These are phyloP conservation scores for Iris pallida DNA, from an alignment of 116 monocot genomes.

Conservation along the genomic window DNA sequence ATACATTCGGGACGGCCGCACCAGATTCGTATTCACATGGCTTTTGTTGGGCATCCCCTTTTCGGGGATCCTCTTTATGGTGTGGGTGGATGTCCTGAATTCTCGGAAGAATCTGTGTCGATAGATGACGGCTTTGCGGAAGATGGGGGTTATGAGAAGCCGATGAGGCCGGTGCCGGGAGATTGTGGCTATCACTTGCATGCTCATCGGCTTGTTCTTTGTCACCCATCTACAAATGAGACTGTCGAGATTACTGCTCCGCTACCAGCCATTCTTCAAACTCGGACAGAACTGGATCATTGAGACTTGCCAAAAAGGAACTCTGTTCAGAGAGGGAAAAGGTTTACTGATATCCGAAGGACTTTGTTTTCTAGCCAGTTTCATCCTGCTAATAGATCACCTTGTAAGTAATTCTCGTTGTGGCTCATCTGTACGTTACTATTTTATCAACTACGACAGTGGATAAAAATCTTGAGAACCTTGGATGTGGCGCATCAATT, in stretches of 20 bases:
- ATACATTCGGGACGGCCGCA: conserved; percentile 92
- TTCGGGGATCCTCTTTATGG: conserved; percentile 38
- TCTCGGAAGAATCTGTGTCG: conserved; percentile 11
- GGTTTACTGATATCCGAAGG: no score
- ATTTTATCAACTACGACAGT: no score
- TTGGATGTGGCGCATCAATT: no score
- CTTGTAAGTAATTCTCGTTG: no score
- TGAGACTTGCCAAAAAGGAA: not conserved
- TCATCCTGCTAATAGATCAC: no score
- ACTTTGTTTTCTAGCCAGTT: no score
- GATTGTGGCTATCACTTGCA: conserved; percentile 92
- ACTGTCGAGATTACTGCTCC: not conserved
- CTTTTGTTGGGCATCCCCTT: conserved; percentile 90
- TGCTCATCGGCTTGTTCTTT: conserved; percentile 62
- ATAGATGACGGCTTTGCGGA: conserved; percentile 39
- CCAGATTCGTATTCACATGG: conserved; percentile 96
- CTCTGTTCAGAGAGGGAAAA: no score
- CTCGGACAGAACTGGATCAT: not conserved
- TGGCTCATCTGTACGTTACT: no score
- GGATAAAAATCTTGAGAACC: no score
- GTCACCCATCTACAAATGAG: conserved; percentile 35
- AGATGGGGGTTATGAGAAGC: conserved; percentile 80
- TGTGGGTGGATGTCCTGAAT: conserved; percentile 48
- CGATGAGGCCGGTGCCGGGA: conserved; percentile 68
- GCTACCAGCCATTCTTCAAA: not conserved